A percentile compares a stretch with the other conserved stretches of the same genome.
These are phyloP conservation scores for Parafenestella ontariensis DNA, from an alignment of 2,329 filamentous ascomycete genomes.

Conservation along the genomic window DNA sequence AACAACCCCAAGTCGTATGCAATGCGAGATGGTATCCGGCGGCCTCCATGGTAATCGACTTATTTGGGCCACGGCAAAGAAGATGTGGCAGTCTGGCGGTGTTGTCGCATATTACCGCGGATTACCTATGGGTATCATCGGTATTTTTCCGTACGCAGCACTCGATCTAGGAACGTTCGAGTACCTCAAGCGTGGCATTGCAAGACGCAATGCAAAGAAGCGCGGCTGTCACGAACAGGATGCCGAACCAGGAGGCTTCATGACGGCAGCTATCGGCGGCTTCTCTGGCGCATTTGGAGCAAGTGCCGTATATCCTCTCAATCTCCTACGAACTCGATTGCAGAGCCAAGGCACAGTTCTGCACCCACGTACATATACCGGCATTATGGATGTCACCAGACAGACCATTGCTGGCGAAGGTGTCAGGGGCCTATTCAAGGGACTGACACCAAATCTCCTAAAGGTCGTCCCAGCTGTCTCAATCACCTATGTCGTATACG, in stretches of 20 bases:
- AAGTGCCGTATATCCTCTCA: constrained; percentile 92
- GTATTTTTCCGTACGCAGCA: constrained; percentile 97
- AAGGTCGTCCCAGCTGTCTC: constrained; percentile 96
- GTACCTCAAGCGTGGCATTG: constrained; percentile 79
- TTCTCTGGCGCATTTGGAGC: constrained; percentile 91
- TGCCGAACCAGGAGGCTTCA: constrained; percentile 76
- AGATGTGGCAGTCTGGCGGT: constrained; percentile 83
- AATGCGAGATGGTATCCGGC: constrained; percentile 90
- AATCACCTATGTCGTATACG: constrained; percentile 64
- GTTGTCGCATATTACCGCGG: constrained; percentile 85
- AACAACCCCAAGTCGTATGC: constrained; percentile 68
- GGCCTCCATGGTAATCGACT: constrained; percentile 84
- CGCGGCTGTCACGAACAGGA: constrained; percentile 82
- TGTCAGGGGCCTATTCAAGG: constrained; percentile 87
- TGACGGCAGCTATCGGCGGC: constrained; percentile 87
- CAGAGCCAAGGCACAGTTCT: constrained; percentile 95
- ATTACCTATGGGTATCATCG: constrained; percentile 88
- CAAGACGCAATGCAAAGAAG: constrained; percentile 71
- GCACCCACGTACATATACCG: constrained; percentile 87
- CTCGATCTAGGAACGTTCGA: constrained; percentile 98
- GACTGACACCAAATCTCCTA: constrained; percentile 90
- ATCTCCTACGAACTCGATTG: constrained; percentile 87
- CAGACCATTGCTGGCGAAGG: constrained; percentile 87
- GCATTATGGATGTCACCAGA: constrained; percentile 85
- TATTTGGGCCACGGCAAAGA: constrained; percentile 80